A percentile compares a stretch with the other conserved stretches of the same genome.
phyloP scores from a whole-genome alignment of 805 yeast genomes.

The Ogataea corticis region DNA sequence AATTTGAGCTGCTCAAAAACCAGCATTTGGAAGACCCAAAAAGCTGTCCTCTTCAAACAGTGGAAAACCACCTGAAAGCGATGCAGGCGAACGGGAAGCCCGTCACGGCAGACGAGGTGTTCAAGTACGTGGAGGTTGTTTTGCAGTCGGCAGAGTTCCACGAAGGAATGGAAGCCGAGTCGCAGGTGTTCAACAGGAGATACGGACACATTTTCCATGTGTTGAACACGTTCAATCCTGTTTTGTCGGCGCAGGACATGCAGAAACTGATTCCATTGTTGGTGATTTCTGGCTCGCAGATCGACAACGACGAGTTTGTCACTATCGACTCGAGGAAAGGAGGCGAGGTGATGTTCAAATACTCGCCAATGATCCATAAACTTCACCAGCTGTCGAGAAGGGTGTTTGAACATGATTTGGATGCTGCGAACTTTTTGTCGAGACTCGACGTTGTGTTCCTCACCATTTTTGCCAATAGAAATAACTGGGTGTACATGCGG shows the following conservation, averaged over 20 bases:
- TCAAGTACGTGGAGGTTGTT: conserved; percentile 20
- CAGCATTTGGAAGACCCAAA: conserved; percentile 24
- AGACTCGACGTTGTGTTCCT: conserved; percentile 18
- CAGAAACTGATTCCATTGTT: conserved; percentile 26
- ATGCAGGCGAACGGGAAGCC: conserved; percentile 33
- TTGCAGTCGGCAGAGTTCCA: conserved; percentile 34
- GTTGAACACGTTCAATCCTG: conserved; percentile 25
- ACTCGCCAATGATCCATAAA: conserved; percentile 17
- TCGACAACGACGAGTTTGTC: conserved; percentile 25
- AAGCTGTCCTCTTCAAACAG: conserved; percentile 17
- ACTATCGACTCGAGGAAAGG: conserved; percentile 10
- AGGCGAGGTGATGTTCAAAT: conserved; percentile 8
- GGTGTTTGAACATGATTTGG: conserved; percentile 11
- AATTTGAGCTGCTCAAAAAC: conserved; percentile 19
- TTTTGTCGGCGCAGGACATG: conserved; percentile 19
- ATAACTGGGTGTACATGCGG: conserved; percentile 18
- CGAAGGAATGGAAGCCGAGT: conserved; percentile 6
- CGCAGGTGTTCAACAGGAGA: conserved; percentile 24
- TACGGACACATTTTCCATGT: conserved; percentile 17
- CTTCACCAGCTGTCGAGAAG: conserved; percentile 15
- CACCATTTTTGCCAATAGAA: conserved; percentile 19
- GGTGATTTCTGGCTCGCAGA: conserved; percentile 30
- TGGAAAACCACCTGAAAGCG: conserved; percentile 27
- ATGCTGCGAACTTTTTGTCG: conserved; percentile 7
- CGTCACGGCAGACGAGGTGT: conserved; percentile 23